These are phyloP conservation scores for Xylaria bambusicola DNA, from an alignment of 495 filamentous ascomycete species.

Conservation along the genomic window DNA sequence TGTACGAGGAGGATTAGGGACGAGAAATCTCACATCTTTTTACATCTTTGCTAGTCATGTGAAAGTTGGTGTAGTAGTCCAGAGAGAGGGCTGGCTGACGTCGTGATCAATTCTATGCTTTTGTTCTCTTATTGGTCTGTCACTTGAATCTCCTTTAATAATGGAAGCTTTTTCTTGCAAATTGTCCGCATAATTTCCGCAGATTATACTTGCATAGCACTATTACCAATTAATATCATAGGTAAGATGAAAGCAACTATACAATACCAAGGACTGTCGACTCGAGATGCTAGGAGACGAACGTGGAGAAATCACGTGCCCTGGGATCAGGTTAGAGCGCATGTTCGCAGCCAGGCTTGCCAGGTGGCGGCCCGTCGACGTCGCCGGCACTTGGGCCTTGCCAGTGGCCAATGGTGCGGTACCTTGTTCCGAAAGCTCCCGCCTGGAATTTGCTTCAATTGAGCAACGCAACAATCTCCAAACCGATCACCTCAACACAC, in stretches of 20 bases:
- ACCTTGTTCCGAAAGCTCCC: conserved; percentile 19
- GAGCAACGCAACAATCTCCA: conserved; percentile 26
- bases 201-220: not conserved
- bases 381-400: conserved; percentile 2
- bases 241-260: too few species aligned
- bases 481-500: conserved; percentile 30
- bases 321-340: not conserved
- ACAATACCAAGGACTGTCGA: too few species aligned
- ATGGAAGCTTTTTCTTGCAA: not conserved
- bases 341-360: not conserved
- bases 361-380: not conserved
- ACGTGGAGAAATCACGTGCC: conserved; percentile 11
- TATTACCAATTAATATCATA: too few species aligned
- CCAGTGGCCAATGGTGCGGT: conserved; percentile 6
- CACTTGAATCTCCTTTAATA: too few species aligned
- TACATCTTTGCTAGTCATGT: too few species aligned
- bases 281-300: too few species aligned
- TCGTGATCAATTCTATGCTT: too few species aligned
- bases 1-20: too few species aligned
- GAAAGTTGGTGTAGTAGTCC: too few species aligned
- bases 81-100: too few species aligned
- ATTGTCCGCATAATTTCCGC: not conserved
- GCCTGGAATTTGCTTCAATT: conserved; percentile 28
- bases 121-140: too few species aligned
- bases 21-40: too few species aligned